Conservation (phyloP, 129 eudicot species). For the Oenanthe sinensis region DNA sequence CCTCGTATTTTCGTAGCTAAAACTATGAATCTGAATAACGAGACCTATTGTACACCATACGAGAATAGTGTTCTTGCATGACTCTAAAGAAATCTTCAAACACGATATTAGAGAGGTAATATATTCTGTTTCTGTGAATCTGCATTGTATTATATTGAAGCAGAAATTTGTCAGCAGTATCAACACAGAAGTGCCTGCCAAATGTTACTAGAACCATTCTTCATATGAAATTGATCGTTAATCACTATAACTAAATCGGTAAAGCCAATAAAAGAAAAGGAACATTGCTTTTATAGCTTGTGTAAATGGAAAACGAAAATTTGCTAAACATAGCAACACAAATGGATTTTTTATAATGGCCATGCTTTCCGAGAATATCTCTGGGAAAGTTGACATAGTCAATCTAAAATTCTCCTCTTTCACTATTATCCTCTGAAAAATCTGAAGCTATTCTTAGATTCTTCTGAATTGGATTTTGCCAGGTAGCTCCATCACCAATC, state of each 20-base stretch:
- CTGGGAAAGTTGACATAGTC: constrained; percentile 9
- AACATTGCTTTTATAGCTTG: not conserved
- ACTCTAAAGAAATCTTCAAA: not conserved
- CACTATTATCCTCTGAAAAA: constrained; percentile 3
- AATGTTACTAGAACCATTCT: not conserved
- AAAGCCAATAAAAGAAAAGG: not conserved
- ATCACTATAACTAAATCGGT: not conserved
- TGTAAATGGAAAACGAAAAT: not conserved
- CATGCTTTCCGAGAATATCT: not conserved
- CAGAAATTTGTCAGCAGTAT: not conserved
- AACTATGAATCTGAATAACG: not conserved
- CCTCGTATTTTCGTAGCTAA: not conserved
- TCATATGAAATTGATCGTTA: not conserved
- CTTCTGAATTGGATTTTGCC: constrained; percentile 9
- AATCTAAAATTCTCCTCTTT: constrained; percentile 13
- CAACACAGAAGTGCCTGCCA: not conserved
- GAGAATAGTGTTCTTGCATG: not conserved
- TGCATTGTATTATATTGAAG: not conserved
- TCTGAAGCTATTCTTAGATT: constrained; percentile 17
- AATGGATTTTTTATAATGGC: not conserved
- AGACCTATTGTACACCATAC: not conserved
- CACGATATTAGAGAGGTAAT: not conserved
- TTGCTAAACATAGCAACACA: not conserved
- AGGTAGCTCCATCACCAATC: constrained; percentile 18
- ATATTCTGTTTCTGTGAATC: not conserved